Percentiles rank a stretch among this genome's conserved stretches.
Conservation (phyloP, 306 rosid genomes). For the Parietaria judaica region DNA sequence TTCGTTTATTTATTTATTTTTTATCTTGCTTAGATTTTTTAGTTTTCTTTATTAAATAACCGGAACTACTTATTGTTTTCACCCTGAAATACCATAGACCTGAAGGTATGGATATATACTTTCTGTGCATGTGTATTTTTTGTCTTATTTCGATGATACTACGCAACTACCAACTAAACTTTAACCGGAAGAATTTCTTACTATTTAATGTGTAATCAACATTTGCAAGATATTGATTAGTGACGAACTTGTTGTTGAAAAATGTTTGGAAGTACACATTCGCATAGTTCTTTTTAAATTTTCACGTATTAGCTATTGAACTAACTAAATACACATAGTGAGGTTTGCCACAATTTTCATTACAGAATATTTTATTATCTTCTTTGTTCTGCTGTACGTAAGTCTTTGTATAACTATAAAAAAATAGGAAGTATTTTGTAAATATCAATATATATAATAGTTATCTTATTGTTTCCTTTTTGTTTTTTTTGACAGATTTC, state of each 20-base stretch:
- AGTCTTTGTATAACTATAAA: no score
- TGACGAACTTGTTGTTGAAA: background rate
- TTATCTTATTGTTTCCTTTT: background rate
- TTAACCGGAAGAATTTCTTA: background rate
- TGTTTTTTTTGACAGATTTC: conserved; percentile 32
- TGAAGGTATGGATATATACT: background rate
- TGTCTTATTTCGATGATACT: background rate
- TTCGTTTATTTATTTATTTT: no score
- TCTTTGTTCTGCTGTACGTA: no score
- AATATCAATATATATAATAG: no score
- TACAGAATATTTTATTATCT: background rate
- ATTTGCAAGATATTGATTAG: background rate
- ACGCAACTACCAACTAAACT: background rate
- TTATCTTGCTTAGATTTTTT: no score
- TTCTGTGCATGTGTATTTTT: background rate
- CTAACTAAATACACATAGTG: background rate
- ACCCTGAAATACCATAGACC: no score
- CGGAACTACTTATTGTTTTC: no score
- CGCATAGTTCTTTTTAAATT: no score
- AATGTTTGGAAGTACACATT: background rate
- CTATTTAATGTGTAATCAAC: background rate
- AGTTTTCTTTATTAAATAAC: no score
- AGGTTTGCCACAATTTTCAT: background rate
- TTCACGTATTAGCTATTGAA: background rate
- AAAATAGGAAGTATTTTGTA: no score